phyloP scores from a whole-genome alignment of 768 basidiomycete genomes.

The Suillus paluster region DNA sequence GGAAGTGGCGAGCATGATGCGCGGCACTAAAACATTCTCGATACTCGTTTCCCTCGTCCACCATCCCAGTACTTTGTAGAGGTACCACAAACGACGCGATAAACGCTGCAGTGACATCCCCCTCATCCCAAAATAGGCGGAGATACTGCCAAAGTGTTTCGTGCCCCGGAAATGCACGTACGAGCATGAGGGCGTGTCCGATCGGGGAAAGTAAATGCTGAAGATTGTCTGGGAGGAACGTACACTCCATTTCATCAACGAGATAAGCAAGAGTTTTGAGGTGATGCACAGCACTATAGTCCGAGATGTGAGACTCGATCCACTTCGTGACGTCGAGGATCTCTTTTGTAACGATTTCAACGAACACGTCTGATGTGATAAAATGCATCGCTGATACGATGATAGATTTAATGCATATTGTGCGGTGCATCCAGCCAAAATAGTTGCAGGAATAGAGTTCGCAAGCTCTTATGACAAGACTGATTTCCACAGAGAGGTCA shows the following conservation, averaged over 20 bases:
- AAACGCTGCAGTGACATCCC: neutral
- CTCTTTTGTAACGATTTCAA: slow-evolving; percentile 45
- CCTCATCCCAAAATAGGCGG: slow-evolving; percentile 29
- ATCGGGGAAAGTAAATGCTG: slow-evolving; percentile 14
- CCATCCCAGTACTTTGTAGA: neutral
- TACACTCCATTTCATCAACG: neutral
- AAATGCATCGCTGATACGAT: slow-evolving; percentile 25
- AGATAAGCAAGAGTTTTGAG: slow-evolving; percentile 43
- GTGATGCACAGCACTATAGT: slow-evolving; percentile 67
- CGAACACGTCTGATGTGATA: slow-evolving; percentile 21
- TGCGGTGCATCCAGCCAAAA: slow-evolving; percentile 72
- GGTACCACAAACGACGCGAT: neutral
- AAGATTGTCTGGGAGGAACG: slow-evolving; percentile 19
- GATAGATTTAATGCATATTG: slow-evolving; percentile 45
- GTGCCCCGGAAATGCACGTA: slow-evolving; percentile 55
- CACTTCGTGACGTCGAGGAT: slow-evolving; percentile 45
- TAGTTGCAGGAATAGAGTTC: slow-evolving; percentile 74
- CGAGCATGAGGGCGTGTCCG: slow-evolving; percentile 53
- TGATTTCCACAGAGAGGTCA: slow-evolving; percentile 51
- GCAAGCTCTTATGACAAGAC: slow-evolving; percentile 52
- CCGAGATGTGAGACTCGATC: slow-evolving; percentile 68
- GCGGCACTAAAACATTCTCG: slow-evolving; percentile 67
- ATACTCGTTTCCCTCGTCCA: slow-evolving; percentile 30
- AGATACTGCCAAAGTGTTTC: slow-evolving; percentile 71
- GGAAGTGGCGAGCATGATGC: slow-evolving; percentile 77